Conservation (phyloP, 495 filamentous ascomycete species). For the Daldinia decipiens region DNA sequence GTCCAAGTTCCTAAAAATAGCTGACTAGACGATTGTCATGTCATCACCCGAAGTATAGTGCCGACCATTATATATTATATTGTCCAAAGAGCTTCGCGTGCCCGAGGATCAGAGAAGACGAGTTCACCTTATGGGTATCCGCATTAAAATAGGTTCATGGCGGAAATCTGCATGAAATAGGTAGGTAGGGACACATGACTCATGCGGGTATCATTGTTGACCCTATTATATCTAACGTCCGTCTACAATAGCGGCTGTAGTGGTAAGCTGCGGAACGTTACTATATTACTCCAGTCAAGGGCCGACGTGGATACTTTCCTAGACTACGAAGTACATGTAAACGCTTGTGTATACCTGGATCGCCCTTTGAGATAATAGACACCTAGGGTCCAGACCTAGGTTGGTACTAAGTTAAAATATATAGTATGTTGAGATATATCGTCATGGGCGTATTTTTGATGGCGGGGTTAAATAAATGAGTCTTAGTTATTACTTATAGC, state of each 20-base stretch:
- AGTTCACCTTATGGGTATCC: constrained; percentile 5
- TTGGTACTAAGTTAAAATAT: background rate
- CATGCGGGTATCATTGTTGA: background rate
- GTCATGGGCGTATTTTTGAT: background rate
- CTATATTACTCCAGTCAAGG: background rate
- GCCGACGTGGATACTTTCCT: background rate
- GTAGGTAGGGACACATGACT: background rate
- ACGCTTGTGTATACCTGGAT: too few relatives aligned
- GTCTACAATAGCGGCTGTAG: background rate
- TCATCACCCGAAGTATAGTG: background rate
- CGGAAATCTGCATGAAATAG: constrained; percentile 11
- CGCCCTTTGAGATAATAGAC: background rate
- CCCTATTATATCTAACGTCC: background rate
- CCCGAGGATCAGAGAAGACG: background rate
- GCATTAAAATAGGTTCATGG: background rate
- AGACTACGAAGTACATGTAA: too few relatives aligned
- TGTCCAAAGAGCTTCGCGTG: background rate
- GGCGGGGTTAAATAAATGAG: background rate
- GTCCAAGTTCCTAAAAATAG: background rate
- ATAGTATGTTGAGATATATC: background rate
- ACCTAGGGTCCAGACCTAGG: background rate
- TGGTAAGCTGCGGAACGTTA: background rate
- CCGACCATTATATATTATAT: background rate
- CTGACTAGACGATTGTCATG: background rate
- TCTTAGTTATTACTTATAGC: background rate